These are phyloP conservation scores for Aspergillus uvarum DNA, from an alignment of 2,329 filamentous ascomycete genomes.

Conservation along the genomic window DNA sequence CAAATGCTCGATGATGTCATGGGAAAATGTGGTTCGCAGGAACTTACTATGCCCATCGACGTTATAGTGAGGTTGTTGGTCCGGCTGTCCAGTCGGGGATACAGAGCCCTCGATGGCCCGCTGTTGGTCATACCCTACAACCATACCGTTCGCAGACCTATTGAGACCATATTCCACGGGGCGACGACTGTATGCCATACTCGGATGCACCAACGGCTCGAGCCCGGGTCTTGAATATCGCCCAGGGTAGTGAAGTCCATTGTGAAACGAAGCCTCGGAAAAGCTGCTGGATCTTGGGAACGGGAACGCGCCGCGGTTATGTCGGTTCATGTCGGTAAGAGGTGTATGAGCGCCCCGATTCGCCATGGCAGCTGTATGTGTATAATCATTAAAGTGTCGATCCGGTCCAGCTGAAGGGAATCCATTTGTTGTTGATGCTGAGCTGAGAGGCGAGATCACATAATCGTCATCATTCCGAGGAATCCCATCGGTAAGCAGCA, in stretches of 20 bases:
- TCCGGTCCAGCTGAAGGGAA: slow-evolving; percentile 31
- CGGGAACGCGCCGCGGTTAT: slow-evolving; percentile 28
- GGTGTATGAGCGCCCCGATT: slow-evolving; percentile 27
- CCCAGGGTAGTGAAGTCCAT: slow-evolving; percentile 30
- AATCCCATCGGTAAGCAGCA: slow-evolving; percentile 36
- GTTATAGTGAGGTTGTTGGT: slow-evolving; percentile 27
- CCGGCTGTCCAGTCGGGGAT: slow-evolving; percentile 33
- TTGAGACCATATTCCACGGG: slow-evolving; percentile 31
- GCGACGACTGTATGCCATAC: slow-evolving; percentile 30
- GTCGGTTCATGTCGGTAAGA: slow-evolving; percentile 31
- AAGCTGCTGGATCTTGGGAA: slow-evolving; percentile 38
- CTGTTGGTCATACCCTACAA: slow-evolving; percentile 30
- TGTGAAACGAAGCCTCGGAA: slow-evolving; percentile 33
- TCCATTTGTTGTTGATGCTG: slow-evolving; percentile 36
- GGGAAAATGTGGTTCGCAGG: background rate
- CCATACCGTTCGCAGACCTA: slow-evolving; percentile 26
- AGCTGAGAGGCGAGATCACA: slow-evolving; percentile 38
- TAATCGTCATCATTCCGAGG: slow-evolving; percentile 40
- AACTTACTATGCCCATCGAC: slow-evolving; percentile 31
- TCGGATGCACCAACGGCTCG: slow-evolving; percentile 23
- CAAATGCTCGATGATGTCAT: background rate
- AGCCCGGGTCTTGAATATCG: slow-evolving; percentile 29
- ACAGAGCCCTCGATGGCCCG: slow-evolving; percentile 35
- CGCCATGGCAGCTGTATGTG: slow-evolving; percentile 27
- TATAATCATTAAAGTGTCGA: slow-evolving; percentile 29